Evolutionary conservation across 2,329 filamentous ascomycete genomes (phyloP), one percentile per base, ranked within the genome.

Genomic region (Fusarium liriodendri): DNA sequence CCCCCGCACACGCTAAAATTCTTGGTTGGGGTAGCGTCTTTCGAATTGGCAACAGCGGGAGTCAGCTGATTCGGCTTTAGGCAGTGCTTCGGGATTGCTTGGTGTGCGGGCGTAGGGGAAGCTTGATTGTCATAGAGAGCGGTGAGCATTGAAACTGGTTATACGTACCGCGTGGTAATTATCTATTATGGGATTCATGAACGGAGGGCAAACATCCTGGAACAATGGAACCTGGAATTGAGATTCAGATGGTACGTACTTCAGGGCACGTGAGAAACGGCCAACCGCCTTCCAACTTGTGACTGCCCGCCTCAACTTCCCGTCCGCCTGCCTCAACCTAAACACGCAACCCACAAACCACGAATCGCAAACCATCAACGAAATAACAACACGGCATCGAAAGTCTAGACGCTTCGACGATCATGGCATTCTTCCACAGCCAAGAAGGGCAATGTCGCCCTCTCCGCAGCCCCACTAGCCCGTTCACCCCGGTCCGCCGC

Each of bases 1-100:
- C 27, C 57, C 55, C 57, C 57, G 57, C 57, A 59, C 57, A 20
- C 57, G n/a, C 57, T 59, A 59, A 59, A 58, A 40, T 42, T 38
- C 32, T 40, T 27, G 37, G 57, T 59, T 59, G 57, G 57, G 57
- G 57, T 59, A 59, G 57, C 37, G 55, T 40, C 35, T 18, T 59
- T 42, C 32, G n/a, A 27, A 42, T 27, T 59, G 16, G 35, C 47
- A 27, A 29, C 18, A n/a, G 6, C 25, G 18, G 25, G 40, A 18
- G 57, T 59, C 57, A 59, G 57, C 57, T 59, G 57, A 32, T 59
- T 59, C 25, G 35, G 57, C 57, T 20, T 29, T 25, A 59, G 57
- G 57, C 35, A 25, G 57, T 59, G 35, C 57, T 29, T 40, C 57
- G 37, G 57, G 25, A 32, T 40, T 22, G n/a, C 13, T 16, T 45